Evolutionary conservation across 2,329 filamentous ascomycete species (phyloP), one percentile per base, ranked within the genome.

Genomic region (Talaromyces verruculosus): DNA sequence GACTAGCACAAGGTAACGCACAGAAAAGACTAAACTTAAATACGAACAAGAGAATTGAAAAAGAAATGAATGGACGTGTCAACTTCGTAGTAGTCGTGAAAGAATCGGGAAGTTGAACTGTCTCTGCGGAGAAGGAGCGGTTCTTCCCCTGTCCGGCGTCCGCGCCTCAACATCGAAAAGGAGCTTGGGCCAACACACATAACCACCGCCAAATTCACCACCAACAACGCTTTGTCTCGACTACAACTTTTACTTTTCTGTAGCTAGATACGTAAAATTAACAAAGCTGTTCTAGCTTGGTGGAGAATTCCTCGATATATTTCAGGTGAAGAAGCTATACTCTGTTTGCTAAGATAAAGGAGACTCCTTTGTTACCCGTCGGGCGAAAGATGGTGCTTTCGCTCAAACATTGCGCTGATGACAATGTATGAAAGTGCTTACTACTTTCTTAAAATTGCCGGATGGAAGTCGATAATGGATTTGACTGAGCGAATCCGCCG

Each of bases 161-260:
- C 47, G 66, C 70, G 67, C 69, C 68, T 72, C 71, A 63, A 63
- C 55, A 63, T 65, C 45, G 43, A 62, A 66, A 76, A 73, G 74
- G 71, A 78, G 76, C 76, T 77, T 77, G 75, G 76, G 74, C 76
- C 75, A 78, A 64, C 60, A 30, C 37, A 19, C 30, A 25, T 33
- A 37, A 37, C 33, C 33, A 57, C 39, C 33, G 25, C 33, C n/a
- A 5, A 15, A 51, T 17, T 30, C 15, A 51, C 22, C 25, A 22
- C 33, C 33, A 39, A 3, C 25, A 17, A 22, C 11, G 11, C 17
- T 1, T 11, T 35, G 37, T 37, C 28, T 57, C 19, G 11, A 57
- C 33, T 2, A 25, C 19, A 39, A 19, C 25, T 5, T 8, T 15
- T 57, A 15, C 17, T 55, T 33, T 35, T 35, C 13, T 17, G 47